Base-by-base conservation (phyloP, 208 protist species). In the Acanthamoeba pearcei region DNA sequence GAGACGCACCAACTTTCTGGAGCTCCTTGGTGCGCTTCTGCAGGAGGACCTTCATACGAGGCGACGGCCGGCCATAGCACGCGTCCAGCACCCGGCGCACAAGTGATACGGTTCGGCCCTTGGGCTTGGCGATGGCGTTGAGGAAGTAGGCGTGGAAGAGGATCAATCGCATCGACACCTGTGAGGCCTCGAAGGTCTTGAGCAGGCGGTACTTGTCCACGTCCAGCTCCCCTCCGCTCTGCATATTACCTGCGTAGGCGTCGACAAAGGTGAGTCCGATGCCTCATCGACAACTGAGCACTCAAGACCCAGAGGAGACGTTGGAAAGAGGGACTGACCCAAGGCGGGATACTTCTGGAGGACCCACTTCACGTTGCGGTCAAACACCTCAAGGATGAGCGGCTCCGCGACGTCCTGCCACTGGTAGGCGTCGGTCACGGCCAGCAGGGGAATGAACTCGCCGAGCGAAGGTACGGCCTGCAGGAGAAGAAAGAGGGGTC, bases 71-170 rank as follows among this genome's bases (percentile, higher is more conserved):
- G 27, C 76, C 76, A 32, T 83, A 29, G 76, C 76, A 57, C 12
- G 76, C 76, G 46, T 83, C 76, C 19, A 83, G 76, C 46, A 83
- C 22, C 22, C 46, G 35, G 5, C 76, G 76, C 9, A 83, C 76
- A 6, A 17, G 13, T 24, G 76, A 49, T 4, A 55, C 76, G 24
- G 42, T 15, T 12, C 76, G 76, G 6, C 72, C 76, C 42, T 90
- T n/a, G 29, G 83, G 57, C 49, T 62, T 90, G 49, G n/a, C 57
- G 24, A 90, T n/a, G 17, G n/a, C 27, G 83, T 62, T 90, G n/a
- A 90, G 57, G 83, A 90, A 90, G 83, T 68, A 42, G 53, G 42
- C 83, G 83, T 90, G 49, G 83, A 90, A 90, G 53, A 90, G 83
- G 42, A 90, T 62, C 24, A 90, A 68, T 10, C 83, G 49, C 83